A percentile compares a stretch with the other conserved stretches of the same genome.
Conservation (phyloP, 805 yeast genomes). For the Torulaspora indica region DNA sequence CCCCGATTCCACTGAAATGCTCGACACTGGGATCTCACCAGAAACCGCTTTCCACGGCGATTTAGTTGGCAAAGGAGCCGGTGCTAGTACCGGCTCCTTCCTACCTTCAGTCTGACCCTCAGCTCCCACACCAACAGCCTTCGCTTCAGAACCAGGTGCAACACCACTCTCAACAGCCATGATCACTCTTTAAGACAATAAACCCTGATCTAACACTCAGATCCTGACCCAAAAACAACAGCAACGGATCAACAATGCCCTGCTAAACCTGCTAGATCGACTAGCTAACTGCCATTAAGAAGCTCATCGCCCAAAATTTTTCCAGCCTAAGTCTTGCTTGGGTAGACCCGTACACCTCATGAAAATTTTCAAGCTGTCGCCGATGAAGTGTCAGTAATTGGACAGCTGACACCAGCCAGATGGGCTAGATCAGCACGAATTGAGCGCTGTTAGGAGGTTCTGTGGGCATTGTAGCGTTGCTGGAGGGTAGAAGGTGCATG, state of each 20-base stretch:
- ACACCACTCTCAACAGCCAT: constrained; percentile 5
- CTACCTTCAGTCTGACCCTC: constrained; percentile 5
- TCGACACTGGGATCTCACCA: constrained; percentile 25
- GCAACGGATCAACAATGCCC: background rate
- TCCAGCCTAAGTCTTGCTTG: constrained; percentile 12
- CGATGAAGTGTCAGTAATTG: background rate
- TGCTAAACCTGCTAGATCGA: no score
- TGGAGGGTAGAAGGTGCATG: background rate
- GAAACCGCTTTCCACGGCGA: constrained; percentile 35
- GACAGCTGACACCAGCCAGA: background rate
- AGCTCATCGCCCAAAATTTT: constrained; percentile 12
- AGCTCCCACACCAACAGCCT: background rate
- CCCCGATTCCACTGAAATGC: constrained; percentile 18
- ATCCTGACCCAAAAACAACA: background rate
- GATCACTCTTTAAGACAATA: background rate
- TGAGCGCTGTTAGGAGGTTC: background rate
- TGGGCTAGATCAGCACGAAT: background rate
- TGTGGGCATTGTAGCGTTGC: background rate
- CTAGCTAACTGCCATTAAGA: background rate
- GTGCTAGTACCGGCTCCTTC: constrained; percentile 26
- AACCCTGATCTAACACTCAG: background rate
- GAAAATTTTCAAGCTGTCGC: constrained; percentile 3
- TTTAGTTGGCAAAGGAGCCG: constrained; percentile 35
- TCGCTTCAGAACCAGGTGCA: constrained; percentile 1
- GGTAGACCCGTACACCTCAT: constrained; percentile 13